A percentile compares a stretch with the other conserved stretches of the same genome.
These are phyloP conservation scores for Datura wrightii DNA, from an alignment of 257 asterid species.

Conservation along the genomic window DNA sequence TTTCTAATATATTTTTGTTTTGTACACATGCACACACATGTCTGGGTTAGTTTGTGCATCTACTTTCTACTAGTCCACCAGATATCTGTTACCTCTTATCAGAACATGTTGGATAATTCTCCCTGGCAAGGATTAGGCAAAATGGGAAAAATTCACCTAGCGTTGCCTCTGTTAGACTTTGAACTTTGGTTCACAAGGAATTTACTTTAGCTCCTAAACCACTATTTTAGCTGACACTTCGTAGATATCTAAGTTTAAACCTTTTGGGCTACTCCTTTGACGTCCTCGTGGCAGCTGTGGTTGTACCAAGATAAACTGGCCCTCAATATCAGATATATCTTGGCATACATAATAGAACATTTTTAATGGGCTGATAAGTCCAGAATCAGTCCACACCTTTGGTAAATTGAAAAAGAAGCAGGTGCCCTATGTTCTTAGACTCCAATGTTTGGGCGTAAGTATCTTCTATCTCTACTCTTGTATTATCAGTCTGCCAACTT, in stretches of 20 bases:
- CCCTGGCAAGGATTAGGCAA: neutral
- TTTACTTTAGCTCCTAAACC: slow-evolving; percentile 2
- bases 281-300: neutral
- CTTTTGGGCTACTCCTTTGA: neutral
- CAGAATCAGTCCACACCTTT: neutral
- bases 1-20: neutral
- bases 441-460: neutral
- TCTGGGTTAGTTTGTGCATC: neutral
- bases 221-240: neutral
- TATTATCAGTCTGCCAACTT: neutral
- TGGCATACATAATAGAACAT: neutral
- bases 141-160: neutral
- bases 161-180: neutral
- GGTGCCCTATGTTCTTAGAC: neutral
- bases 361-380: neutral
- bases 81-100: neutral
- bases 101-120: neutral
- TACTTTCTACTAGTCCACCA: neutral
- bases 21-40: neutral
- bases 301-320: neutral
- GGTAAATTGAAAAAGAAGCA: neutral
- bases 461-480: slow-evolving; percentile 1
- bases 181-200: neutral
- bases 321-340: neutral
- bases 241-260: neutral